phyloP scores from a whole-genome alignment of 768 basidiomycete genomes.

The Amanita pseudoporphyria region DNA sequence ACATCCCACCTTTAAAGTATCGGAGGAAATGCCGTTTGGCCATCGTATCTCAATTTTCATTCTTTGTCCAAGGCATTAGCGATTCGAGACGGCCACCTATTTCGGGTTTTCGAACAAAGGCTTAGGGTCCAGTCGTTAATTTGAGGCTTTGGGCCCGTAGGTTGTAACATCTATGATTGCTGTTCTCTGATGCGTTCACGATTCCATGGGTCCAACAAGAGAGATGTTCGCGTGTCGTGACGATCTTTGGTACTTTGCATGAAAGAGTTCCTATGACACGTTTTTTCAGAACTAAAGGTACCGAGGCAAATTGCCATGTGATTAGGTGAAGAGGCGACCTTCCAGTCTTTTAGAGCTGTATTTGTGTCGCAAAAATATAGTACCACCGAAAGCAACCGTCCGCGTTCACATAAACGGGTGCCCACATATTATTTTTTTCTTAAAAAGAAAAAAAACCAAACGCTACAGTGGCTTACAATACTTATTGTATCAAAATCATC shows the following conservation, averaged over 20 bases:
- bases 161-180: neutral
- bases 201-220: too few species aligned
- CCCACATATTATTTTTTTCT: neutral
- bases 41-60: neutral
- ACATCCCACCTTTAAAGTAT: neutral
- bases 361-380: neutral
- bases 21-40: neutral
- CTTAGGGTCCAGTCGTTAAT: neutral
- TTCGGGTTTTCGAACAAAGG: neutral
- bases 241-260: neutral
- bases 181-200: neutral
- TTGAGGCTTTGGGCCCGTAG: neutral
- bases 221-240: neutral
- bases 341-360: neutral
- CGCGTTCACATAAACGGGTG: too few species aligned
- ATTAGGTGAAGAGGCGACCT: neutral
- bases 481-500: conserved; percentile 92
- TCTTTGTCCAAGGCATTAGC: conserved; percentile 2
- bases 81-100: neutral
- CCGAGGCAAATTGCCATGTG: neutral
- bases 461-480: neutral
- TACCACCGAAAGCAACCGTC: too few species aligned
- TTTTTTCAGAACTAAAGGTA: conserved; percentile 3
- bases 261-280: neutral
- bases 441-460: too few species aligned